Evolutionary conservation across 1,284 basidiomycete species (phyloP).

Genomic region (Cystobasidiaceae sp.): DNA sequence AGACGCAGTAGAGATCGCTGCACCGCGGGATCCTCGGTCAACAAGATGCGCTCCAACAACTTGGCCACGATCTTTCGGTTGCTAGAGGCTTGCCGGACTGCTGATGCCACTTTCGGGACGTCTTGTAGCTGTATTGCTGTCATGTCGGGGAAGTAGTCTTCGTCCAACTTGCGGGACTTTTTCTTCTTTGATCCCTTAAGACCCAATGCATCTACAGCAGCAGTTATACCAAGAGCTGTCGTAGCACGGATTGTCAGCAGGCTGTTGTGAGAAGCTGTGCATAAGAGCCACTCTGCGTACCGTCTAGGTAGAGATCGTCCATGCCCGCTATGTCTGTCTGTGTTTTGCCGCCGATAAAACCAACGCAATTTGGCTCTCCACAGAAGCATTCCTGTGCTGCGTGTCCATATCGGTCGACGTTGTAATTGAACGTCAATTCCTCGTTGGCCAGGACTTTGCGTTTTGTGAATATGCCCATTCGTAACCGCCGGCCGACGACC

Average conservation of each 20-base stretch:
- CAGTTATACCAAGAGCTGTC: slow-evolving; percentile 86
- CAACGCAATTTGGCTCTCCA: slow-evolving; percentile 92
- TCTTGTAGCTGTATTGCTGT: slow-evolving; percentile 72
- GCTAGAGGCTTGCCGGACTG: slow-evolving; percentile 75
- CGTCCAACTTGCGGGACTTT: slow-evolving; percentile 86
- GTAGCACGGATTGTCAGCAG: slow-evolving; percentile 2
- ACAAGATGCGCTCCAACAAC: slow-evolving; percentile 79
- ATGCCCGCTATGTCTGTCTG: slow-evolving; percentile 91
- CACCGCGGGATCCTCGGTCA: slow-evolving; percentile 74
- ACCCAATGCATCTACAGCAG: slow-evolving; percentile 70
- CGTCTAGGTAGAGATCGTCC: slow-evolving; percentile 92
- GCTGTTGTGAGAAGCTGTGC: background rate
- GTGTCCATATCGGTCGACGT: slow-evolving; percentile 97
- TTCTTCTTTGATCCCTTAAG: slow-evolving; percentile 86
- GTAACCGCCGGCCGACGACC: slow-evolving; percentile 83
- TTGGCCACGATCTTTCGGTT: slow-evolving; percentile 78
- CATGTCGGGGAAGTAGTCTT: slow-evolving; percentile 73
- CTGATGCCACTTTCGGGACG: slow-evolving; percentile 83
- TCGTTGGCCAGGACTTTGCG: slow-evolving; percentile 74
- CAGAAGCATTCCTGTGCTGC: slow-evolving; percentile 94
- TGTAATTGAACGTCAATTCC: slow-evolving; percentile 99
- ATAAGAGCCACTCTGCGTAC: slow-evolving; percentile 54
- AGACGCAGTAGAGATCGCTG: slow-evolving; percentile 83
- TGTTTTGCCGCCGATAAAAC: slow-evolving; percentile 94
- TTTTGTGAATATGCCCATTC: slow-evolving; percentile 98